Percentiles rank a stretch among this genome's conserved stretches.
Conservation (phyloP, 2,329 filamentous ascomycete species). For the Dactylellina leptospora region DNA sequence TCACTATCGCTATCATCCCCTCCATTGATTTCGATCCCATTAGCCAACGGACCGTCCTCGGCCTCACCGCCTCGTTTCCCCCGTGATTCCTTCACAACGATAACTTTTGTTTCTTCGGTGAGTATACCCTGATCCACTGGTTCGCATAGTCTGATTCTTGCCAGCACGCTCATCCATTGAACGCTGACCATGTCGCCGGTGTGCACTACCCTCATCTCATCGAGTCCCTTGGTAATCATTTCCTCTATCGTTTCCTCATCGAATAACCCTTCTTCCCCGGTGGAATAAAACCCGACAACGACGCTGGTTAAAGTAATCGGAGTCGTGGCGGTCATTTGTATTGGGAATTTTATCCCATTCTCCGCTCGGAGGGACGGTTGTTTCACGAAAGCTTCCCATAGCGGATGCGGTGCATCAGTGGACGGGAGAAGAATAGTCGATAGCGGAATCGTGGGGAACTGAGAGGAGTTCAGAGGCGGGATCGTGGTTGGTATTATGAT, state of each 20-base stretch:
- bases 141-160: conserved; percentile 90
- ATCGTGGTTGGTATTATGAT: conserved; percentile 79
- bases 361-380: conserved; percentile 46
- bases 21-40: conserved; percentile 63
- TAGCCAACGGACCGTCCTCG: conserved; percentile 61
- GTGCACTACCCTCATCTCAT: conserved; percentile 79
- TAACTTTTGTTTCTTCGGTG: conserved; percentile 79
- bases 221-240: conserved; percentile 75
- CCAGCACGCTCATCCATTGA: conserved; percentile 64
- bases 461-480: conserved; percentile 61
- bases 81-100: conserved; percentile 66
- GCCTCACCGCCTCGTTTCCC: conserved; percentile 17
- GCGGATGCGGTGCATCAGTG: conserved; percentile 66
- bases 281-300: conserved; percentile 49
- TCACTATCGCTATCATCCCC: conserved; percentile 71
- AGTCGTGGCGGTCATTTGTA: conserved; percentile 46
- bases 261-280: conserved; percentile 51
- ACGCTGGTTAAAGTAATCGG: conserved; percentile 46
- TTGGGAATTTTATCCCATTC: conserved; percentile 53
- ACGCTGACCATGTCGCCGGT: conserved; percentile 76
- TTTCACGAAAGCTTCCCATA: conserved; percentile 55
- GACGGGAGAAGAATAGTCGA: conserved; percentile 82
- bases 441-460: conserved; percentile 72
- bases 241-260: conserved; percentile 64
- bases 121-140: conserved; percentile 89